These are phyloP conservation scores for Neofusicoccum ribis DNA, from an alignment of 2,329 filamentous ascomycete species.

Conservation along the genomic window DNA sequence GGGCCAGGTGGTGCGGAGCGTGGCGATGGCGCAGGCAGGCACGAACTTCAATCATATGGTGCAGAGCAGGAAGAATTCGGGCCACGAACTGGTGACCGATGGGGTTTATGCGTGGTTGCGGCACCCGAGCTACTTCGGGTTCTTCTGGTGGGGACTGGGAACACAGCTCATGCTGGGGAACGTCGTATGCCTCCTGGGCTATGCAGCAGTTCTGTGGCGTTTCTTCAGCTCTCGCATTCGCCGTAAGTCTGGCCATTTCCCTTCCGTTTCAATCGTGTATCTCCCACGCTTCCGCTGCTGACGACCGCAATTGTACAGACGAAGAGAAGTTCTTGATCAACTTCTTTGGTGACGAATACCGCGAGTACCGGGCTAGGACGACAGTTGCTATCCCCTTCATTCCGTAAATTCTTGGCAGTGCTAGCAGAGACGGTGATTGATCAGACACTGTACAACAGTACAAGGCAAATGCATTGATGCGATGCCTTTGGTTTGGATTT, in stretches of 20 bases:
- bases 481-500: background rate
- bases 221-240: constrained; percentile 78
- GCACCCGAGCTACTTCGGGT: constrained; percentile 95
- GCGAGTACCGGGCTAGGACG: constrained; percentile 69
- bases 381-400: constrained; percentile 82
- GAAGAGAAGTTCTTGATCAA: constrained; percentile 75
- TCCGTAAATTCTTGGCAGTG: background rate
- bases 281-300: background rate
- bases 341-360: constrained; percentile 82
- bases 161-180: constrained; percentile 92
- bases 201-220: constrained; percentile 73
- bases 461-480: background rate
- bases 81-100: constrained; percentile 77
- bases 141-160: constrained; percentile 98
- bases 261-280: background rate
- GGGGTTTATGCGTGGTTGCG: constrained; percentile 76
- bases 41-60: constrained; percentile 88
- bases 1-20: constrained; percentile 75
- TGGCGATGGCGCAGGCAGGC: constrained; percentile 86
- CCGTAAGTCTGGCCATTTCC: constrained; percentile 47
- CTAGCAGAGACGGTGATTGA: background rate
- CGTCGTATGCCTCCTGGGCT: constrained; percentile 71
- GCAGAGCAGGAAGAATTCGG: constrained; percentile 66
- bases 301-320: constrained; percentile 41
- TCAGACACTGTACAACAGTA: background rate